Base-by-base conservation (phyloP, 2,329 filamentous ascomycete genomes). In the Ascochyta fabae region DNA sequence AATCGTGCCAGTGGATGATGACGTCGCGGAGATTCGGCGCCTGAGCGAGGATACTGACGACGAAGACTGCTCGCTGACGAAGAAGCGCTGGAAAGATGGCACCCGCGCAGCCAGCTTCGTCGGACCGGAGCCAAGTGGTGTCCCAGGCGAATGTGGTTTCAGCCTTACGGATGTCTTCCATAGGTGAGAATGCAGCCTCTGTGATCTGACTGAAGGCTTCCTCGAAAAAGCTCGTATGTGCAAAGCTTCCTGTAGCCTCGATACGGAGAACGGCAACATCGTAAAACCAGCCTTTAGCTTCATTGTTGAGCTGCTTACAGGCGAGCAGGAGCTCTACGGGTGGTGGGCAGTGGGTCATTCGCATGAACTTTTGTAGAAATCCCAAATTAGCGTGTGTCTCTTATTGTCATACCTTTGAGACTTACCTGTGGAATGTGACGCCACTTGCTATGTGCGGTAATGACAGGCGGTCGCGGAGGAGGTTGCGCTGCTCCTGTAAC, bases 231-330 rank as follows among this genome's bases (percentile, higher is more conserved):
- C 64, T 61, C 3, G 65, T 67, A 48, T 75, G 73, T 2, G 65
- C 62, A 40, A 75, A 73, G 62, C 68, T 70, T 31, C 55, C 66
- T 3, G 73, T 75, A n/a, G 64, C 70, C 13, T 71, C 52, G 51
- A 75, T 68, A 16, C 52, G 65, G 13, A 75, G 57, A 10, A 65
- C 48, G 0, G 68, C 62, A 13, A 65, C 62, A n/a, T 74, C 58
- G 59, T 74, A 75, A 56, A 68, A 75, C 70, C 70, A 75, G 40
- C 66, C 57, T 58, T 66, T 67, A 24, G 63, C 70, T 56, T 75
- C 67, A 3, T 31, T 44, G 46, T 62, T 68, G 41, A 75, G 59
- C 44, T 69, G 61, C 33, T 68, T 68, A 19, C 58, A 72, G n/a
- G 64, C 43, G 16, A 71, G 60, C 23, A 75, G 61, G 4, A 75